Base-by-base conservation (phyloP, 2,329 filamentous ascomycete species). In the Phaeosphaeria sp. region DNA sequence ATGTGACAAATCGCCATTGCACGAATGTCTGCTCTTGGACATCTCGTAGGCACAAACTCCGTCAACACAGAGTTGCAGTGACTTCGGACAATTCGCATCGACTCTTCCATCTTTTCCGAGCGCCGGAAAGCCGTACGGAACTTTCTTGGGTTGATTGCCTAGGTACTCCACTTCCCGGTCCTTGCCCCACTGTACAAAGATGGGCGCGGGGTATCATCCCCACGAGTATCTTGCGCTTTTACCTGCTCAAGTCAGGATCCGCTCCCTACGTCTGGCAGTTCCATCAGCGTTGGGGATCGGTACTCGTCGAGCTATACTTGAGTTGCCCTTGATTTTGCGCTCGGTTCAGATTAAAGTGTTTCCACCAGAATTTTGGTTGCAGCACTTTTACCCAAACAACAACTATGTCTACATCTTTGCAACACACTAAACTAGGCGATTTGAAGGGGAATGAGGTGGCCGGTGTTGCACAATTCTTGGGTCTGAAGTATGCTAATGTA, bases 401-500 rank as follows among this genome's bases (percentile, higher is more conserved):
- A 17, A 72, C n/a, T n/a, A n/a, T 73, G 70, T 55, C 65, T 11
- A 60, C 62, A 17, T 63, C 50, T 23, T 60, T 70, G 23, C 51
- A 65, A 10, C 72, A 75, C 55, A 6, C 48, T 21, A 42, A 57
- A 4, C 52, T 75, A 1, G 72, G 72, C 15, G 54, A 68, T 25
- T n/a, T 75, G 15, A 63, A 65, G 22, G 72, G 69, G n/a, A 70
- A 69, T 21, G 21, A 33, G 5, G 54, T 60, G 30, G 61, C 72
- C 46, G 68, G 68, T 3, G 66, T 73, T 3, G 62, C 62, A 2
- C 75, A 78, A 50, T 79, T 76, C 42, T 65, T 76, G 1, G 77
- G 77, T 13, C 52, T 80, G 18, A 75, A 76, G 56, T 80, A 78
- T 64, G 78, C 75, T 3, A 75, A 72, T 0, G 51, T 80, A 23